phyloP scores from a whole-genome alignment of 768 basidiomycete genomes.

The Mycena albidolilacea region DNA sequence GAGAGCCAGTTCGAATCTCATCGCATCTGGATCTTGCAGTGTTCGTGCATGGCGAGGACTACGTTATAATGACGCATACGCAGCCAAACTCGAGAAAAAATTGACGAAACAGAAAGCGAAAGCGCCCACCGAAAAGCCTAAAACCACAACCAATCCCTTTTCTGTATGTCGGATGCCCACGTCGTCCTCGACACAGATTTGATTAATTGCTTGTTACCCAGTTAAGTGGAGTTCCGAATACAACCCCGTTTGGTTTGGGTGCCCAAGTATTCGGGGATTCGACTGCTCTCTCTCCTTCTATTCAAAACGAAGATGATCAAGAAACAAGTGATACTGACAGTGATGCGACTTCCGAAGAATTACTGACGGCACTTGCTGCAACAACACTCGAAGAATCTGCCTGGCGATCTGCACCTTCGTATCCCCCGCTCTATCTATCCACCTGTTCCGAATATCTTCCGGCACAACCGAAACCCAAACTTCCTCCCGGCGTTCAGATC shows the following conservation, averaged over 20 bases:
- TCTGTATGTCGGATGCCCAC: conserved; percentile 58
- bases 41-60: conserved; percentile 88
- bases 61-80: conserved; percentile 81
- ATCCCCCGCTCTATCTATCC: conserved; percentile 80
- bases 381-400: conserved; percentile 69
- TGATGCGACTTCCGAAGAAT: conserved; percentile 58
- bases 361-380: conserved; percentile 72
- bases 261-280: conserved; percentile 74
- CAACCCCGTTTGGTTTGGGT: conserved; percentile 69
- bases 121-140: conserved; percentile 48
- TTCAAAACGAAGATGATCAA: conserved; percentile 45
- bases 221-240: conserved; percentile 43
- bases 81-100: conserved; percentile 77
- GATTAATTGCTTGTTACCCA: conserved; percentile 40
- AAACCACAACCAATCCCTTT: conserved; percentile 75
- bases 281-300: conserved; percentile 35
- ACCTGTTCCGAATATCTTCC: conserved; percentile 82
- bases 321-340: conserved; percentile 53
- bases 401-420: conserved; percentile 79
- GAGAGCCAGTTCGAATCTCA: conserved; percentile 31
- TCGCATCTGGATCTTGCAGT: conserved; percentile 56
- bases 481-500: conserved; percentile 60
- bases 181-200: conserved; percentile 14
- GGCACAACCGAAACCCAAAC: conserved; percentile 64
- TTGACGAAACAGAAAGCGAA: conserved; percentile 56